Evolutionary conservation across 2,329 filamentous ascomycete genomes (phyloP).

Genomic region (Sclerotinia minor): DNA sequence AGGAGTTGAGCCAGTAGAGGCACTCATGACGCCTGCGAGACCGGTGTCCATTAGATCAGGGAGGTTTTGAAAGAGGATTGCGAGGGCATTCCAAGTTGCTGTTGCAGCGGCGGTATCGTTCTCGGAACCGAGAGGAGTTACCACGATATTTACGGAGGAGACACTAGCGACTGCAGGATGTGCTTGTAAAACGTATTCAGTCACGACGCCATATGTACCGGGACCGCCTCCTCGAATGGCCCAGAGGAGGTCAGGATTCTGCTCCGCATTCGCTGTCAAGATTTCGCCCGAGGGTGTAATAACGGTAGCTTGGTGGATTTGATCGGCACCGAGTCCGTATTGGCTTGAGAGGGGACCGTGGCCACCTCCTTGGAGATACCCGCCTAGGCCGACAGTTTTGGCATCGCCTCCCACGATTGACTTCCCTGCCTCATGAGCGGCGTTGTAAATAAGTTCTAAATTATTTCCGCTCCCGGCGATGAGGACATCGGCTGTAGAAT

Average conservation of each 20-base stretch:
- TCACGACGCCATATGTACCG: constrained; percentile 43
- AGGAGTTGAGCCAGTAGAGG: not conserved
- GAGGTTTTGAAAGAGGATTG: constrained; percentile 31
- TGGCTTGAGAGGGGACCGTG: constrained; percentile 44
- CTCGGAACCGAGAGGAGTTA: constrained; percentile 39
- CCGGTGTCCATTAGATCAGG: constrained; percentile 45
- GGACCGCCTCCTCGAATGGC: constrained; percentile 42
- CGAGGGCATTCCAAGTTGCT: not conserved
- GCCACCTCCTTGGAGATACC: constrained; percentile 47
- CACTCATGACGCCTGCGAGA: not conserved
- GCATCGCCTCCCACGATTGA: constrained; percentile 20
- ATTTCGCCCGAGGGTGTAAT: constrained; percentile 31
- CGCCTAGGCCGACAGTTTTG: constrained; percentile 30
- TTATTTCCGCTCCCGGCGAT: constrained; percentile 23
- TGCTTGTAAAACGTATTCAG: constrained; percentile 46
- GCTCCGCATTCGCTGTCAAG: constrained; percentile 33
- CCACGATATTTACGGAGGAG: constrained; percentile 36
- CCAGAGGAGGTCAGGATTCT: constrained; percentile 42
- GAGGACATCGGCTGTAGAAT: constrained; percentile 12
- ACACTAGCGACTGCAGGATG: constrained; percentile 39
- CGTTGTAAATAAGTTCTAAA: constrained; percentile 16
- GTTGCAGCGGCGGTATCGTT: constrained; percentile 33
- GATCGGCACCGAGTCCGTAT: constrained; percentile 48
- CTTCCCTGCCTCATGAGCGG: not conserved
- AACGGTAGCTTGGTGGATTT: constrained; percentile 44